Conservation (phyloP, 768 basidiomycete species). For the Wakefieldia striispora region DNA sequence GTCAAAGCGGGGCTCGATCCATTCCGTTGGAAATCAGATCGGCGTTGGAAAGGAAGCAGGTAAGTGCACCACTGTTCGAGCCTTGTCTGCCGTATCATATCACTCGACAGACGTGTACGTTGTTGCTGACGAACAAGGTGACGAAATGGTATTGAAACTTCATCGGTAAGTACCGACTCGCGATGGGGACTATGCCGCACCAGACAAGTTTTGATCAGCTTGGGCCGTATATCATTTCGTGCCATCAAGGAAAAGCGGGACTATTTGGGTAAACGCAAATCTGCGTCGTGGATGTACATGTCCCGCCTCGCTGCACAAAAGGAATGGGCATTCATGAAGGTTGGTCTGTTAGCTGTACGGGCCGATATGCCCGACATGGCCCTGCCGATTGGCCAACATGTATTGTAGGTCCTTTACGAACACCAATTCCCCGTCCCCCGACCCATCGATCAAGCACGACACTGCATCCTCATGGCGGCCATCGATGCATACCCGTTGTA, state of each 20-base stretch:
- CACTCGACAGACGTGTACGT: constrained; percentile 68
- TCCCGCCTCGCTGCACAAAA: constrained; percentile 94
- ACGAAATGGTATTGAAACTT: constrained; percentile 88
- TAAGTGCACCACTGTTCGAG: constrained; percentile 28
- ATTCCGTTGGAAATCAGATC: constrained; percentile 95
- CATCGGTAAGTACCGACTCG: constrained; percentile 60
- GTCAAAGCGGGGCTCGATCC: constrained; percentile 84
- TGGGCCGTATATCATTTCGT: constrained; percentile 97
- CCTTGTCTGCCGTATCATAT: constrained; percentile 4
- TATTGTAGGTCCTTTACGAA: constrained; percentile 78
- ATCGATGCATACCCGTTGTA: constrained; percentile 94
- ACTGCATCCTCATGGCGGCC: constrained; percentile 95
- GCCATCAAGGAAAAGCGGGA: constrained; percentile 96
- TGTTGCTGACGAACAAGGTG: constrained; percentile 81
- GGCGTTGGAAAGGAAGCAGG: constrained; percentile 99
- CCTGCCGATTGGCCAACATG: background rate
- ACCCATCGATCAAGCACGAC: constrained; percentile 92
- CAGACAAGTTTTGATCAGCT: constrained; percentile 43
- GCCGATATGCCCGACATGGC: background rate
- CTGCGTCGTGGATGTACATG: constrained; percentile 99
- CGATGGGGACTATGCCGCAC: background rate
- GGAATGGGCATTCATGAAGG: constrained; percentile 99
- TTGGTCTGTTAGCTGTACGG: constrained; percentile 23
- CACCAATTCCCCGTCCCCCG: constrained; percentile 91
- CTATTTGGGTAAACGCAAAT: constrained; percentile 92